These are phyloP conservation scores for Rossbeevera mucosa DNA, from an alignment of 768 basidiomycete genomes.

Conservation along the genomic window DNA sequence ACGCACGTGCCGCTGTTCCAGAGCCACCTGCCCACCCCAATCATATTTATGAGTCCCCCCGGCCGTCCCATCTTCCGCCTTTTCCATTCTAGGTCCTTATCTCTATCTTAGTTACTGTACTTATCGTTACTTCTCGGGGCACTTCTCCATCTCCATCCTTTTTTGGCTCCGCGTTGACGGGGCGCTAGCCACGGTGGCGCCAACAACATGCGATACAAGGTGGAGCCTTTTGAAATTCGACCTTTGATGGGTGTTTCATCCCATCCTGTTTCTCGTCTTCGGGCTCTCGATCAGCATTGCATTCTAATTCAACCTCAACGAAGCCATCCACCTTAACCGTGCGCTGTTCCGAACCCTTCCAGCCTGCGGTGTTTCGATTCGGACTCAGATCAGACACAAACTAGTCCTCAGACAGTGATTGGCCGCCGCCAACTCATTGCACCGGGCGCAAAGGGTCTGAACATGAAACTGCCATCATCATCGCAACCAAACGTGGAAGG, in stretches of 20 bases:
- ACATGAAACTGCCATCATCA: background rate
- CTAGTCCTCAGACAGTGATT: background rate
- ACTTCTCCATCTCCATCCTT: background rate
- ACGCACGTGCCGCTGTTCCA: background rate
- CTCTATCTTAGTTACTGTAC: background rate
- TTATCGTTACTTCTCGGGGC: background rate
- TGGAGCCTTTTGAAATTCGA: slow-evolving; percentile 26
- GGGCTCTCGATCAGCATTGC: background rate
- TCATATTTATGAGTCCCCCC: background rate
- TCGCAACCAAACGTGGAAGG: background rate
- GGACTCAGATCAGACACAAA: background rate
- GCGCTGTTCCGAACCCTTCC: background rate
- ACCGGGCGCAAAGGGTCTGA: background rate
- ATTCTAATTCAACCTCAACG: background rate
- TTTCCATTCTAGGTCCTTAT: background rate
- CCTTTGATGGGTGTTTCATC: background rate
- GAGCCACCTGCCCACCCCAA: background rate
- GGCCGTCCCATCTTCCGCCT: background rate
- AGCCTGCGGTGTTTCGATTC: background rate
- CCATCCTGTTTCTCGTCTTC: background rate
- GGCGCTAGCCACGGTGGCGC: background rate
- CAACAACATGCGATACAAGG: slow-evolving; percentile 6
- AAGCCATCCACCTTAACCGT: background rate
- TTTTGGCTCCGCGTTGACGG: background rate
- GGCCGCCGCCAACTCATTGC: background rate